Conservation (phyloP, 805 yeast genomes). For the Scheffersomyces amazonensis region DNA sequence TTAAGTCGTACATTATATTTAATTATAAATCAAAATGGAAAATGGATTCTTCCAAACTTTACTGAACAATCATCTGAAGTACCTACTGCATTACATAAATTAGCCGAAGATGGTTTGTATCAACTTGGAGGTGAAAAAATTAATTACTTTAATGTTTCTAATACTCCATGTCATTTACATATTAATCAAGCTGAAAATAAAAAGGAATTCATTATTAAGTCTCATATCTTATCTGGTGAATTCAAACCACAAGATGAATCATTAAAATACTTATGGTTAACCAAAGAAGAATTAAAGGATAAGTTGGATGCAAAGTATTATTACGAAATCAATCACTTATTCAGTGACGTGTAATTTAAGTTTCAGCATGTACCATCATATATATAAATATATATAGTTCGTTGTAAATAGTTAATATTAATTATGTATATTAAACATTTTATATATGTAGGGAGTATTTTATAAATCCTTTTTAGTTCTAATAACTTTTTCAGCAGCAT, state of each 20-base stretch:
- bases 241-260: constrained; percentile 45
- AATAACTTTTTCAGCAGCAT: constrained; percentile 81
- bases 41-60: constrained; percentile 87
- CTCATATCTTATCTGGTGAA: constrained; percentile 83
- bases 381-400: not conserved
- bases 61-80: constrained; percentile 27
- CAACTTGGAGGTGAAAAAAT: constrained; percentile 69
- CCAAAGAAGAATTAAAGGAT: constrained; percentile 69
- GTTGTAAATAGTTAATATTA: constrained; percentile 1
- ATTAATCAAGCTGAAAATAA: constrained; percentile 31
- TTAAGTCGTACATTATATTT: constrained; percentile 79
- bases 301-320: constrained; percentile 55
- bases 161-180: constrained; percentile 75
- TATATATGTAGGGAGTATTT: not conserved
- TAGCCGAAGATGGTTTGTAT: constrained; percentile 74
- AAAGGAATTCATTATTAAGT: constrained; percentile 72
- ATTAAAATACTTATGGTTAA: constrained; percentile 74
- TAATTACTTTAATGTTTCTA: constrained; percentile 89
- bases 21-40: constrained; percentile 46
- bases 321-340: constrained; percentile 48
- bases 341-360: constrained; percentile 39
- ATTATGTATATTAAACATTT: not conserved
- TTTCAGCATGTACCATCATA: not conserved
- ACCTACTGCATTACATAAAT: constrained; percentile 55
- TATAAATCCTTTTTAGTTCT: constrained; percentile 59